Conservation (phyloP, 2,329 filamentous ascomycete genomes). For the Sporothrix protearum region DNA sequence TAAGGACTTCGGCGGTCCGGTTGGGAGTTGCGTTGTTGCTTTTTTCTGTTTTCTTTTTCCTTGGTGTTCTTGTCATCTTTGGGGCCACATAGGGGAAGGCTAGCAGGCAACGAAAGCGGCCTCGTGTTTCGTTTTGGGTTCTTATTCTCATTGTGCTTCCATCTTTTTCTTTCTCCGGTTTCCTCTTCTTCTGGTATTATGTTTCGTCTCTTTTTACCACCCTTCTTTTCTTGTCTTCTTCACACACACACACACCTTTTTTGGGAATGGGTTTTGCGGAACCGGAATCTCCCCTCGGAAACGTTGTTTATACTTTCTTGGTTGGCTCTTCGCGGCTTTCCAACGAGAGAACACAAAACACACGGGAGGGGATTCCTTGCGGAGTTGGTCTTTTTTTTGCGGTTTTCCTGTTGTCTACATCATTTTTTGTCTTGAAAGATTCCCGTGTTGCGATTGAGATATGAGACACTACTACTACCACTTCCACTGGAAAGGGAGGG, state of each 20-base stretch:
- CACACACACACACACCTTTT: constrained; percentile 7
- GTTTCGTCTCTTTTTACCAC: constrained; percentile 18
- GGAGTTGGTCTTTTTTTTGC: constrained; percentile 26
- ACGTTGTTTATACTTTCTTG: neutral
- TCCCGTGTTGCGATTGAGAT: constrained; percentile 28
- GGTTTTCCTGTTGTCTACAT: neutral
- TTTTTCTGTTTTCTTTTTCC: neutral
- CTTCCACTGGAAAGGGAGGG: neutral
- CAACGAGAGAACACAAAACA: constrained; percentile 20
- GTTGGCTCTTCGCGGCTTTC: neutral
- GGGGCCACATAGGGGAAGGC: constrained; percentile 21
- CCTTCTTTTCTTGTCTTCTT: constrained; percentile 3
- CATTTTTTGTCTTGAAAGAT: constrained; percentile 23
- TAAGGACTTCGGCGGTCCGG: constrained; percentile 9
- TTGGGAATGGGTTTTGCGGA: constrained; percentile 12
- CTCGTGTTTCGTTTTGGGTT: constrained; percentile 18
- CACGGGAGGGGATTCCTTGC: constrained; percentile 22
- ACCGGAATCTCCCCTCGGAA: neutral
- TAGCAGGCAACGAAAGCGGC: constrained; percentile 24
- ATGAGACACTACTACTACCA: constrained; percentile 14
- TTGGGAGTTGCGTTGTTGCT: constrained; percentile 8
- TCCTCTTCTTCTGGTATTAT: neutral
- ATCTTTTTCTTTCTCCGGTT: neutral
- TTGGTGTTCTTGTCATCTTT: constrained; percentile 25
- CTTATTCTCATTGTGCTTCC: constrained; percentile 7